These are phyloP conservation scores for Quercus robur DNA, from an alignment of 306 rosid genomes.

Conservation along the genomic window DNA sequence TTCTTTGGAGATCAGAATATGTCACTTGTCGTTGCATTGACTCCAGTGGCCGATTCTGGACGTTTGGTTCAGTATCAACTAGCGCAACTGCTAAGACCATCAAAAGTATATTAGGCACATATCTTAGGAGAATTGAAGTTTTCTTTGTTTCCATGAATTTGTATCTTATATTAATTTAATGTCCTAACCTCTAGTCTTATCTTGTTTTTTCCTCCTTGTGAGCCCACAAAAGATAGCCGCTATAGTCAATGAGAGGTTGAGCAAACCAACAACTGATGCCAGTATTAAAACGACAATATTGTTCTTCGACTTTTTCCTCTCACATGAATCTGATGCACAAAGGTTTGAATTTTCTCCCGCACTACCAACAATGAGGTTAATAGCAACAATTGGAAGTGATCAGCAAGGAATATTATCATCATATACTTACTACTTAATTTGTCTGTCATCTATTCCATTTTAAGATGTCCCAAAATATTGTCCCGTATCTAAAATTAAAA, in stretches of 20 bases:
- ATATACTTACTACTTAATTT: no score
- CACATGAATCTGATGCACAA: constrained; percentile 24
- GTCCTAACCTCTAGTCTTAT: not conserved
- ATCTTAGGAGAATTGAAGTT: no score
- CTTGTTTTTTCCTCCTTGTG: constrained; percentile 17
- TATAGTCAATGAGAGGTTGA: constrained; percentile 16
- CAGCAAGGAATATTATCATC: rapidly evolving
- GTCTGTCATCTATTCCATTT: no score
- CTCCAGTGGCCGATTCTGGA: constrained; percentile 19
- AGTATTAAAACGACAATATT: constrained; percentile 24
- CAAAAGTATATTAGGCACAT: no score
- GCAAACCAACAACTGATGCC: constrained; percentile 41
- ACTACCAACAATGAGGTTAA: constrained; percentile 6
- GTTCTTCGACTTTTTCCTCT: not conserved
- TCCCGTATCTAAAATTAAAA: no score
- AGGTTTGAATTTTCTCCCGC: constrained; percentile 37
- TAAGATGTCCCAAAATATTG: no score
- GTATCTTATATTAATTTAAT: not conserved
- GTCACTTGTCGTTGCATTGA: constrained; percentile 27
- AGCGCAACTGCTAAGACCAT: constrained; percentile 2
- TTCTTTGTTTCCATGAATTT: no score
- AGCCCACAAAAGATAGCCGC: constrained; percentile 16
- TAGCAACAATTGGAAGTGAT: not conserved
- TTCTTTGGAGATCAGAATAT: constrained; percentile 29
- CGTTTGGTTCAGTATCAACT: not conserved